Evolutionary conservation across 805 yeast species (phyloP).

Genomic region (Suhomyces sp.): DNA sequence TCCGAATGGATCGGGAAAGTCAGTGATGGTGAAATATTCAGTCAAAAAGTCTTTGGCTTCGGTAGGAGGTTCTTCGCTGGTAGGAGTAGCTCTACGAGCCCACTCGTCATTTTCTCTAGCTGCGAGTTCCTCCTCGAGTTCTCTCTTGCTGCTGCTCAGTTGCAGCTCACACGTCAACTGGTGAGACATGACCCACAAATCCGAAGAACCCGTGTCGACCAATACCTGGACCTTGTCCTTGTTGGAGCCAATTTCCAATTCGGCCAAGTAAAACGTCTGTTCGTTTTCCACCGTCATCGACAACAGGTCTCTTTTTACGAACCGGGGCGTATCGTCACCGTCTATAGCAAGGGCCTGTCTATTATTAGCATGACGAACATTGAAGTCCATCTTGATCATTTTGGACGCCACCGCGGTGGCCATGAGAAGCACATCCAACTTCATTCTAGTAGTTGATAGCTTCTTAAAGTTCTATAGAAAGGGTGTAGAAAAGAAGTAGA

Average conservation of each 20-base stretch:
- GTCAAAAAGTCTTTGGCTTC: neutral
- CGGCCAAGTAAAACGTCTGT: constrained; percentile 28
- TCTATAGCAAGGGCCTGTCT: constrained; percentile 5
- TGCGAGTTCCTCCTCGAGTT: neutral
- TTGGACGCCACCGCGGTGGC: constrained; percentile 7
- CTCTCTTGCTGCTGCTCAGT: neutral
- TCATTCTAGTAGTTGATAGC: constrained; percentile 4
- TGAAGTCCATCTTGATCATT: constrained; percentile 15
- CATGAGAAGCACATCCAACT: constrained; percentile 3
- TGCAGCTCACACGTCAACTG: neutral
- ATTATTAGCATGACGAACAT: constrained; percentile 16
- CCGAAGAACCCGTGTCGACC: constrained; percentile 43
- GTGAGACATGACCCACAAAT: constrained; percentile 37
- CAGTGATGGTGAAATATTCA: neutral
- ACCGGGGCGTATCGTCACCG: constrained; percentile 9
- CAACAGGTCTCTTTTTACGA: constrained; percentile 16
- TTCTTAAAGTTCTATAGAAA: neutral
- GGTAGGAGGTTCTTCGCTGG: neutral
- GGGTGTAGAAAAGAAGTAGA: neutral
- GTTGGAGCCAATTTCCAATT: constrained; percentile 30
- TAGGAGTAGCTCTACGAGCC: neutral
- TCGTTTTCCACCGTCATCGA: constrained; percentile 20
- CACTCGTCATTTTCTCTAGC: neutral
- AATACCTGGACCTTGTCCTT: constrained; percentile 27
- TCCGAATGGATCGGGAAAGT: neutral